Evolutionary conservation across 2,329 filamentous ascomycete species (phyloP).

Genomic region (Leptodontidium sp.): DNA sequence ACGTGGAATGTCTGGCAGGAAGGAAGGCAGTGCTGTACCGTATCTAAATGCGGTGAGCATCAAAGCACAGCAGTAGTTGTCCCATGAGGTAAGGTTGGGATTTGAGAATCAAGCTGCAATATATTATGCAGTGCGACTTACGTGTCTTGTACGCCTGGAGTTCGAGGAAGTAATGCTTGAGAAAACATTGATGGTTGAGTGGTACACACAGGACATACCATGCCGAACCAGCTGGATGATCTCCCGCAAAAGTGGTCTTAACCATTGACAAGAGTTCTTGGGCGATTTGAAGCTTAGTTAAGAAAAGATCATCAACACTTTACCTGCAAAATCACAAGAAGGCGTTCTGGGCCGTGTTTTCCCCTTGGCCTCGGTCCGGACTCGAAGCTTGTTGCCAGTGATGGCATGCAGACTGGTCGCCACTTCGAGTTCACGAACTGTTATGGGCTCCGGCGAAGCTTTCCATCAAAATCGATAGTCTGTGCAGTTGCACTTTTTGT

Average conservation of each 20-base stretch:
- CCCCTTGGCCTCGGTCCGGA: neutral
- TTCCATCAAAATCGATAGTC: constrained; percentile 11
- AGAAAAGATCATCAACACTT: neutral
- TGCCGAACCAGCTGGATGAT: neutral
- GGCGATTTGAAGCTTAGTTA: neutral
- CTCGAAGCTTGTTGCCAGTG: neutral
- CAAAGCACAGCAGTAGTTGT: neutral
- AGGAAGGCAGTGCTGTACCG: neutral
- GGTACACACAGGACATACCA: no score
- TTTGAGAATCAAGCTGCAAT: neutral
- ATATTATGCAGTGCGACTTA: constrained; percentile 15
- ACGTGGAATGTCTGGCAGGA: neutral
- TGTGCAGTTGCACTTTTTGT: constrained; percentile 6
- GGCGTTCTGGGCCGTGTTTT: neutral
- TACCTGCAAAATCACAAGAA: neutral
- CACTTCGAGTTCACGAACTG: no score
- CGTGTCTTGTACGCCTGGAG: neutral
- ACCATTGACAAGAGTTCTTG: neutral
- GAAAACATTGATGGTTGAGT: neutral
- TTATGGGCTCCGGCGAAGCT: neutral
- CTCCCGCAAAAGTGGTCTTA: neutral
- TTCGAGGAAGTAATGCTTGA: neutral
- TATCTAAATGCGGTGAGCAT: constrained; percentile 6
- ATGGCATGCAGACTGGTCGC: no score
- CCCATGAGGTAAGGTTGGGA: neutral